Percentiles rank a stretch among this genome's conserved stretches.
phyloP scores from a whole-genome alignment of 2,329 filamentous ascomycete species.

The Sporothrix protearum region DNA sequence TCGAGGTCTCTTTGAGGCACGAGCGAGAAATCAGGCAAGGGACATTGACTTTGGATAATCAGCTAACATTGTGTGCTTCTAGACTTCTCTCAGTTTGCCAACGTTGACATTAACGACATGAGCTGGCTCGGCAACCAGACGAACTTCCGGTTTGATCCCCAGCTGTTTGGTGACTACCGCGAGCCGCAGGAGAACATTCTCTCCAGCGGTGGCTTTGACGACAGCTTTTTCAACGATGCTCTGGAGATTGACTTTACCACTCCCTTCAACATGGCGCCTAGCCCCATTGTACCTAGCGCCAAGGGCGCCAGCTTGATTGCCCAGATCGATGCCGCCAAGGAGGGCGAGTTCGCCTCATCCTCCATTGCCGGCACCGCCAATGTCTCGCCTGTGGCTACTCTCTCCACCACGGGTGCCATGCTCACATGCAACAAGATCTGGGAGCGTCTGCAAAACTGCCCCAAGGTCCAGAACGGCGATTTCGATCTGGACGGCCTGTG shows the following conservation, averaged over 20 bases:
- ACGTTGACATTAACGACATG: slow-evolving; percentile 54
- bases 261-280: slow-evolving; percentile 67
- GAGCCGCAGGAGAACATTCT: slow-evolving; percentile 83
- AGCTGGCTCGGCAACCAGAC: slow-evolving; percentile 79
- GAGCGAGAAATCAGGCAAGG: too few species aligned
- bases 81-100: slow-evolving; percentile 41
- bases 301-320: slow-evolving; percentile 67
- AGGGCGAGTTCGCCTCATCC: slow-evolving; percentile 48
- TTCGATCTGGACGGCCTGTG: slow-evolving; percentile 93
- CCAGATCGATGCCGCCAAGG: slow-evolving; percentile 72
- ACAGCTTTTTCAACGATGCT: slow-evolving; percentile 67
- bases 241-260: slow-evolving; percentile 77
- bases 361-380: slow-evolving; percentile 51
- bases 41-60: background rate
- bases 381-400: slow-evolving; percentile 34
- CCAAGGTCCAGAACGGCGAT: slow-evolving; percentile 83
- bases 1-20: too few species aligned
- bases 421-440: slow-evolving; percentile 90
- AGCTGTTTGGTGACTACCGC: slow-evolving; percentile 87
- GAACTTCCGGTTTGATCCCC: slow-evolving; percentile 81
- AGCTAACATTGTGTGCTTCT: slow-evolving; percentile 24
- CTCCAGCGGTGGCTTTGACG: slow-evolving; percentile 65
- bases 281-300: slow-evolving; percentile 43
- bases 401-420: slow-evolving; percentile 50
- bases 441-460: slow-evolving; percentile 84